Percentiles rank a stretch among this genome's conserved stretches.
Evolutionary conservation across 2,329 filamentous ascomycete species (phyloP).

Genomic region (Fusarium subglutinans): DNA sequence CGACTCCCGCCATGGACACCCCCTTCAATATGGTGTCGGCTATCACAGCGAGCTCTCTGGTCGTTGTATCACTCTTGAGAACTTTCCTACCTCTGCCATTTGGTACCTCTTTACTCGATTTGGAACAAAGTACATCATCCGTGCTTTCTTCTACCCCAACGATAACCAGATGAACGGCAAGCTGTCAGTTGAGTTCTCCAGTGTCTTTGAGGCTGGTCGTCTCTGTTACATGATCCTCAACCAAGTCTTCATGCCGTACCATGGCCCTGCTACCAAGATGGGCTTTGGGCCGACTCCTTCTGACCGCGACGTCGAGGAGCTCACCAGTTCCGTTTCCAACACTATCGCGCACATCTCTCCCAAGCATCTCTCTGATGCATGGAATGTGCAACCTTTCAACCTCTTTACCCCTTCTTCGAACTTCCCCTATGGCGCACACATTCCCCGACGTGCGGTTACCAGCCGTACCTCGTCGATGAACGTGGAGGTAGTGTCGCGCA

Average conservation of each 20-base stretch:
- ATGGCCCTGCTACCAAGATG: background rate
- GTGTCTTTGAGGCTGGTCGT: slow-evolving; percentile 5
- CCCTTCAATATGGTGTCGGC: background rate
- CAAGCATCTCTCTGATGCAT: background rate
- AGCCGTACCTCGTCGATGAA: background rate
- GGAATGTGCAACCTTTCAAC: background rate
- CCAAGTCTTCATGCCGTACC: fast-evolving
- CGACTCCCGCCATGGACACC: background rate
- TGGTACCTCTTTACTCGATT: slow-evolving; percentile 35
- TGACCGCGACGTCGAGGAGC: background rate
- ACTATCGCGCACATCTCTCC: background rate
- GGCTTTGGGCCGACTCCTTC: background rate
- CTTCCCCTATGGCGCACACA: background rate
- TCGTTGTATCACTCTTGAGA: slow-evolving; percentile 19
- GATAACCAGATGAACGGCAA: background rate
- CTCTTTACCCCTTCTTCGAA: fast-evolving
- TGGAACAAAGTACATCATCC: slow-evolving; percentile 14
- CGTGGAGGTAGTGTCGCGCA: background rate
- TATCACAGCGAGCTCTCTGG: background rate
- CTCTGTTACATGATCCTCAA: background rate
- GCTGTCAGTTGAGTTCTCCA: slow-evolving; percentile 34
- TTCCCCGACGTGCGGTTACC: background rate
- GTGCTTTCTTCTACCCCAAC: background rate
- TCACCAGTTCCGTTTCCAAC: background rate
- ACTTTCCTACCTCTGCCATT: slow-evolving; percentile 30